Evolutionary conservation across 2,329 filamentous ascomycete species (phyloP), one percentile per base, ranked within the genome.

Genomic region (Ophiostoma piceae): DNA sequence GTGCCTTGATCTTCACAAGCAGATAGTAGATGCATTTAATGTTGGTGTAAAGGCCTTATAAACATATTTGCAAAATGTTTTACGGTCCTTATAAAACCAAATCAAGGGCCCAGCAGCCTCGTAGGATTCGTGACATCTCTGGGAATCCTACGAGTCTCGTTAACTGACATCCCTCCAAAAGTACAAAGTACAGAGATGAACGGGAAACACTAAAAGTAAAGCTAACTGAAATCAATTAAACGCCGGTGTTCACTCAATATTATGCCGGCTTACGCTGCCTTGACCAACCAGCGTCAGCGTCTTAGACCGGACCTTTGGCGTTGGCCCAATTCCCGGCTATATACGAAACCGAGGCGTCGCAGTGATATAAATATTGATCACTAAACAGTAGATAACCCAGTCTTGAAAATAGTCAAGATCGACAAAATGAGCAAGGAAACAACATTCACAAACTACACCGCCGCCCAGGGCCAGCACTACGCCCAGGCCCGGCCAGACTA

Each of bases 401-500:
- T 2, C 39, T 11, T 11, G 6, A 41, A 41, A 41, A 41, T 11
- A 41, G 35, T 35, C 35, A 5, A 29, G 3, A 26, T 11, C 26
- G 8, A 16, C 26, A 32, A 5, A 32, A 62, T 62, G 57, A 35
- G 8, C 4, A 35, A 71, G 22, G 81, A 83, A 69, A 74, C 76
- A 35, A 85, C 82, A 0, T 85, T 86, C 76, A 77, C 79, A 37
- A 74, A 77, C 39, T 85, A 81, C 76, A 81, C 75, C 57, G 72
- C 78, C 12, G 75, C 79, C 2, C 79, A 85, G 71, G 83, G 81
- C 35, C 73, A 78, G 3, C 72, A 74, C 3, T 87, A 87, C 73
- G 80, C 83, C 22, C 71, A 77, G 22, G 69, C 73, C 67, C 81
- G 84, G 2, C 75, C 70, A 1, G 75, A 78, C 66, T 87, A 87